phyloP scores from a whole-genome alignment of 306 rosid genomes.

The Sesbania bispinosa region DNA sequence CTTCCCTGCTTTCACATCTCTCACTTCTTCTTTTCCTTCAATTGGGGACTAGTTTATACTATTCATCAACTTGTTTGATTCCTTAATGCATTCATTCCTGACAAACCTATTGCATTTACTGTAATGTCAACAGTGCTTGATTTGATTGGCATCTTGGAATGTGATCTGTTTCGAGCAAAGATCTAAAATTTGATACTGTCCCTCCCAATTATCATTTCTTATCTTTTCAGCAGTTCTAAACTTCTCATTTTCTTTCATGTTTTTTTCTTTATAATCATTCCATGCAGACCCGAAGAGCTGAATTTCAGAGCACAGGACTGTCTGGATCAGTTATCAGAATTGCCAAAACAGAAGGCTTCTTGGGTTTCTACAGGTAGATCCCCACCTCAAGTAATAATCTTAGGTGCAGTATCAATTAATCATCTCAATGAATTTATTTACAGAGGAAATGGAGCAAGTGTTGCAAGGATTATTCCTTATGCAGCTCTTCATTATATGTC shows the following conservation, averaged over 20 bases:
- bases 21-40: background rate
- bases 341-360: constrained; percentile 69
- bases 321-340: constrained; percentile 62
- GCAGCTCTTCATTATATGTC: constrained; percentile 93
- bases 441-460: constrained; percentile 98
- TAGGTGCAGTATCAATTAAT: background rate
- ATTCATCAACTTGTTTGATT: background rate
- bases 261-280: background rate
- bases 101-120: no score
- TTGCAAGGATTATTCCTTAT: constrained; percentile 94
- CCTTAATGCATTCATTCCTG: background rate
- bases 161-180: background rate
- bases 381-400: background rate
- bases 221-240: background rate
- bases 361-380: constrained; percentile 76
- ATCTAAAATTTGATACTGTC: background rate
- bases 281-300: constrained; percentile 76
- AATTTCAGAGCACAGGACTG: constrained; percentile 71
- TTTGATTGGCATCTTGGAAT: background rate
- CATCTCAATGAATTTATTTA: constrained; percentile 12
- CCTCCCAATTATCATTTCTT: background rate
- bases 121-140: background rate
- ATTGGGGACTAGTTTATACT: background rate
- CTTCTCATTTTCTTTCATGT: background rate
- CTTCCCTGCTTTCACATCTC: background rate